Conservation (phyloP, 2,329 filamentous ascomycete species). For the Nemania abortiva region DNA sequence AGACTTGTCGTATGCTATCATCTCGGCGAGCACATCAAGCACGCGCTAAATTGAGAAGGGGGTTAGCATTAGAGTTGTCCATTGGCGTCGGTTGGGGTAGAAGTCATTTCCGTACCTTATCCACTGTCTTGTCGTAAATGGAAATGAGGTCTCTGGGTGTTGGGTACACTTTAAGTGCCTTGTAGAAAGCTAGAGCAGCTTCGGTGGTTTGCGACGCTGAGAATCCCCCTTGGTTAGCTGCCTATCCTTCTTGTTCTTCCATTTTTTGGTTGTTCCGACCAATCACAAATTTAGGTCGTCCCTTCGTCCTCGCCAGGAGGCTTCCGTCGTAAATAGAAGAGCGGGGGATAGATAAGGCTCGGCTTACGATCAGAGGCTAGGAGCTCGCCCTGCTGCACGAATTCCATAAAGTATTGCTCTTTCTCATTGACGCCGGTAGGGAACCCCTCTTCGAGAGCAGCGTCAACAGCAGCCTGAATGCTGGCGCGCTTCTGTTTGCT, state of each 20-base stretch:
- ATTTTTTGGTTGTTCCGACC: not conserved
- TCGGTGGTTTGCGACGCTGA: constrained; percentile 78
- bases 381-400: constrained; percentile 88
- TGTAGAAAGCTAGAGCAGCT: constrained; percentile 95
- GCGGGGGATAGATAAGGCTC: constrained; percentile 14
- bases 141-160: constrained; percentile 90
- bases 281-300: not conserved
- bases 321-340: not conserved
- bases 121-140: constrained; percentile 98
- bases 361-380: constrained; percentile 83
- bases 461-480: constrained; percentile 81
- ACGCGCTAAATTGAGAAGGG: constrained; percentile 72
- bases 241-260: not conserved
- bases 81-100: not conserved
- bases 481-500: constrained; percentile 75
- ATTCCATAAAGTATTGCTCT: constrained; percentile 96
- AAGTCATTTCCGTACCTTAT: constrained; percentile 73
- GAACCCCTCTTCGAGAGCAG: constrained; percentile 91
- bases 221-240: constrained; percentile 15
- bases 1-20: constrained; percentile 91
- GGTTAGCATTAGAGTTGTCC: constrained; percentile 14
- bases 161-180: constrained; percentile 98
- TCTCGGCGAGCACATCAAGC: constrained; percentile 94
- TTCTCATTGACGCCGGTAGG: constrained; percentile 90
- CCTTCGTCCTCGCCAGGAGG: not conserved